Base-by-base conservation (phyloP, 176 grass and related monocot species). In the Carex myosuroides region DNA sequence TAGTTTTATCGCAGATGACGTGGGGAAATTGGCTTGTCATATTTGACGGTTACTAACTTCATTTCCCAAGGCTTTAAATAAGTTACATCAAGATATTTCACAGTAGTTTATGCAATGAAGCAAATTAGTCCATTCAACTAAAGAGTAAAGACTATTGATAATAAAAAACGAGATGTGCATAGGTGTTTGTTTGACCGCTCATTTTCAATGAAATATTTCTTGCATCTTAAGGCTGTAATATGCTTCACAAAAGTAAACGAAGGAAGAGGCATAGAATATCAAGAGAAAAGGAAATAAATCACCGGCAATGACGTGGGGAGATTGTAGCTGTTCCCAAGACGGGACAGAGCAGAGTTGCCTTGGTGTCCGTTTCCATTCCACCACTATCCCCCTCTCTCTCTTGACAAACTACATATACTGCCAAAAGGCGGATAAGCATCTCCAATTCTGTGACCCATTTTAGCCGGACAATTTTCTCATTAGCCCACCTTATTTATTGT, bases 351-450 rank as follows among this genome's bases (percentile, higher is more conserved):
- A 73, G 70, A 24, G 70, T 22, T 73, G 69, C 69, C 20, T 72
- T 75, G 21, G 21, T 29, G 46, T 76, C 13, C 71, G 46, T 55
- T 54, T 55, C 9, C 21, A 76, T 76, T 56, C 48, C 72, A 76
- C 50, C 13, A 21, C 46, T 9, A 46, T 46, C 44, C 8, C 69
- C 2, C 7, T 9, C 42, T 44, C 8, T 52, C n/a, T 22, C 70
- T 48, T 26, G 42, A 12, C 70, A 74, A 74, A 26, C 20, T 26
- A 53, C 70, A 74, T 12, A 76, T 76, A 77, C 22, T 32, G 73
- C 52, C 73, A 78, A 78, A 71, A 78, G 50, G 73, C 26, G 52
- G 73, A 78, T 78, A 78, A 57, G 73, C 22, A 56, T 78, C 52
- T 78, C 52, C 73, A 57, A 78, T 32, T 78, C 13, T 78, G 73